Percentiles rank a stretch among this genome's conserved stretches.
Evolutionary conservation across 192 early-diverging fungal species (phyloP).

Genomic region (Umbelopsis sp.): DNA sequence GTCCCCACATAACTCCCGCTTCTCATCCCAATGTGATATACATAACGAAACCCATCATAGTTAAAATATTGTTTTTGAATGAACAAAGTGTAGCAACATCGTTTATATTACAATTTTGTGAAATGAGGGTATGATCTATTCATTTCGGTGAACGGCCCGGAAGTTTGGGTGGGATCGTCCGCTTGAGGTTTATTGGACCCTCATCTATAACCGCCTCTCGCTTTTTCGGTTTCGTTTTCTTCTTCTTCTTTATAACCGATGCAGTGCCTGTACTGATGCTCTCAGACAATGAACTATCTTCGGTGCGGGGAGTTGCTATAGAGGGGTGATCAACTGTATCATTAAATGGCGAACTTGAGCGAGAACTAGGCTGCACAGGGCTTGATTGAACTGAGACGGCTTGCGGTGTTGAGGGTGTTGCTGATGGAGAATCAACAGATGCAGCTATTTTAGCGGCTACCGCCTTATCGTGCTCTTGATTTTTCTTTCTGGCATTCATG

Average conservation of each 20-base stretch:
- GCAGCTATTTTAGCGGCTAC: neutral
- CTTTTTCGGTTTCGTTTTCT: constrained; percentile 10
- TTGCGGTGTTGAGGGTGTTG: neutral
- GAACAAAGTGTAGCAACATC: too few species aligned
- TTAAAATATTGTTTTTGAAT: too few species aligned
- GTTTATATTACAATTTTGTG: too few species aligned
- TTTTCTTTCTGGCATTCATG: neutral
- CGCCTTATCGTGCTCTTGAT: constrained; percentile 6
- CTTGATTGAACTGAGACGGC: too few species aligned
- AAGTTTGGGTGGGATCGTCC: neutral
- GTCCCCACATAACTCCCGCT: too few species aligned
- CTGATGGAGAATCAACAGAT: neutral
- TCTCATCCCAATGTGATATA: too few species aligned
- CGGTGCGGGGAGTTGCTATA: neutral
- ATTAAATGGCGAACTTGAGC: neutral
- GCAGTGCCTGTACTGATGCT: neutral
- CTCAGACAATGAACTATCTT: neutral
- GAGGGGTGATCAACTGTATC: neutral
- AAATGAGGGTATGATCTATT: too few species aligned
- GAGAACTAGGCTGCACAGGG: neutral
- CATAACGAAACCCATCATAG: too few species aligned
- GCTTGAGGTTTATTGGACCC: neutral
- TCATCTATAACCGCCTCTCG: constrained; percentile 7
- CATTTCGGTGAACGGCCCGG: too few species aligned
- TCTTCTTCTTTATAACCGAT: neutral